Evolutionary conservation across 441 rosid genomes (phyloP), one percentile per base, ranked within the genome.

Genomic region (Cnidoscolus chayamansa): DNA sequence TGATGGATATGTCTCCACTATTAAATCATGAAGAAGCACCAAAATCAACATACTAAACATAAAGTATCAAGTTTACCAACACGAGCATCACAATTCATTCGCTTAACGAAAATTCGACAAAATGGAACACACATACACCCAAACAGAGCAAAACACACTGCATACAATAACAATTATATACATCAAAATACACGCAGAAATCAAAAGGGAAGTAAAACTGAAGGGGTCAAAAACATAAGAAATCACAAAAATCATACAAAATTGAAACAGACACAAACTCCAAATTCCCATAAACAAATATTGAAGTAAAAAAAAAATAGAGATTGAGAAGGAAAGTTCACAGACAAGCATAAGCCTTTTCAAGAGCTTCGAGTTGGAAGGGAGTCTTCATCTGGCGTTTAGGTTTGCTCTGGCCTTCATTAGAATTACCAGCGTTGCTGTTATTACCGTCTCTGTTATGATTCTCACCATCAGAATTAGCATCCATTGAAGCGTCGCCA

Each of bases 351-450:
- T 87, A 94, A 68, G 96, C 94, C 72, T 85, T 90, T 86, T 94
- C 98, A 0, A 94, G 85, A 70, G 86, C 83, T 74, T 92, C 92
- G 19, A 94, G 97, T 81, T 94, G 98, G 71, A 78, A 89, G 9
- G 98, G 98, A 70, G 98, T 94, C 80, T 94, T 94, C 99, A 94
- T 94, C 92, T 89, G 97, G 15, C 99, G 96, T 78, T 92, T 94
- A 51, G 98, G 96, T 85, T 85, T 94, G 68, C 76, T 59, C 32
- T 53, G 78, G 61, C 86, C 92, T 30, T 79, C 89, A 64, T 78
- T 84, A 54, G 90, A 85, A 77, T 70, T 72, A 40, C 68, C 81
- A 48, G 64, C 10, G 0, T 45, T 20, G 37, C 4, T 35, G 37
- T 35, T 35, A 12, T 20, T 48, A 7, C 12, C 25, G 68, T 13